A percentile compares a stretch with the other conserved stretches of the same genome.
phyloP scores from a whole-genome alignment of 768 basidiomycete genomes.

The Termitomyces sp. region DNA sequence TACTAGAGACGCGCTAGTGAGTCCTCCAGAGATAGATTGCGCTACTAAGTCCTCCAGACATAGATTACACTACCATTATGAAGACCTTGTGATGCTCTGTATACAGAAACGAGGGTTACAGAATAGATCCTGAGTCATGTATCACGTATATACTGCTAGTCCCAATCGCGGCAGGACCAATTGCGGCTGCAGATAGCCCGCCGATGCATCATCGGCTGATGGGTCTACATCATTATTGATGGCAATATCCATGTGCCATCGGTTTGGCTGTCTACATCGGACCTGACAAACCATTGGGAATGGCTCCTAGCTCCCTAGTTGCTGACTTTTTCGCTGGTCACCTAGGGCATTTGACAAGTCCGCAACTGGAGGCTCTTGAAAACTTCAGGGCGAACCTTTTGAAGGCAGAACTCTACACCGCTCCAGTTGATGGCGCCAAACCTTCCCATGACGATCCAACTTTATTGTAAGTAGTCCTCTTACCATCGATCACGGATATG shows the following conservation, averaged over 20 bases:
- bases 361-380: slow-evolving; percentile 42
- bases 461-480: slow-evolving; percentile 44
- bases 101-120: neutral
- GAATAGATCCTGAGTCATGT: too few species aligned
- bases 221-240: neutral
- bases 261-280: too few species aligned
- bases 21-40: neutral
- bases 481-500: neutral
- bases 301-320: neutral
- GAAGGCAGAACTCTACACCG: slow-evolving; percentile 46
- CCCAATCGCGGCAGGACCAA: too few species aligned
- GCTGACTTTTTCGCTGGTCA: slow-evolving; percentile 36
- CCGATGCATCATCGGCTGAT: neutral
- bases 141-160: too few species aligned
- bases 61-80: neutral
- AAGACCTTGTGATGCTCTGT: neutral
- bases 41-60: neutral
- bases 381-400: slow-evolving; percentile 49
- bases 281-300: neutral
- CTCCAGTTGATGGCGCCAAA: slow-evolving; percentile 20
- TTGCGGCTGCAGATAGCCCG: neutral
- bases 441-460: slow-evolving; percentile 64
- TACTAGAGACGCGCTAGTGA: neutral
- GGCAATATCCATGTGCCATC: neutral
- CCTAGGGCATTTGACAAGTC: slow-evolving; percentile 43